Evolutionary conservation across 176 grass and related monocot species (phyloP).

Genomic region (Triticum timopheevii): DNA sequence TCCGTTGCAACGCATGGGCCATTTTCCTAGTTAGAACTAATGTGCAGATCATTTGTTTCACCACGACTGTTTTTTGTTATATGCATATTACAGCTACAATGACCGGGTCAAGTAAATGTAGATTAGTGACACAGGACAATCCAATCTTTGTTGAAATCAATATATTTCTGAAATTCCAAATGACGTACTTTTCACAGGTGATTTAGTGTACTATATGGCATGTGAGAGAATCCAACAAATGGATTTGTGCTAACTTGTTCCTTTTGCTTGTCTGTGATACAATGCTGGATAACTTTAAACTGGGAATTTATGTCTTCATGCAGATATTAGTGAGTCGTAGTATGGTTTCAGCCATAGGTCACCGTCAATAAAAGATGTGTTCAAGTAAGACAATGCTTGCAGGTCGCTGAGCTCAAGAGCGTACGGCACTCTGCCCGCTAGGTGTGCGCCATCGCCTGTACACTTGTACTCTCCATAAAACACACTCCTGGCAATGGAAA

Average conservation of each 20-base stretch:
- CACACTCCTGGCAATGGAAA: slow-evolving; percentile 50
- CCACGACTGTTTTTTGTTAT: too few relatives aligned
- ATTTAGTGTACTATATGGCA: background rate
- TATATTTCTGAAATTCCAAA: background rate
- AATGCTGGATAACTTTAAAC: background rate
- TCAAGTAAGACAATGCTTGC: slow-evolving; percentile 69
- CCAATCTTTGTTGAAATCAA: slow-evolving; percentile 32
- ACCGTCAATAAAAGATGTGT: slow-evolving; percentile 75
- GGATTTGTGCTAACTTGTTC: slow-evolving; percentile 1
- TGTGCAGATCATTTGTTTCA: too few relatives aligned
- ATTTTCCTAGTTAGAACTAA: too few relatives aligned
- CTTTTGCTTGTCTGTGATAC: slow-evolving; percentile 11
- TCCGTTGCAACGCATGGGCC: too few relatives aligned
- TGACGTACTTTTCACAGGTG: slow-evolving; percentile 18
- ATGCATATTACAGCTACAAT: too few relatives aligned
- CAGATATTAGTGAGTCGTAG: slow-evolving; percentile 45
- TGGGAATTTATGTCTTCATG: slow-evolving; percentile 21
- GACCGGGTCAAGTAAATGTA: too few relatives aligned
- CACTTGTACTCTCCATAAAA: slow-evolving; percentile 84
- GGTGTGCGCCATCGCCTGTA: slow-evolving; percentile 66
- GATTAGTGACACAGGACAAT: background rate
- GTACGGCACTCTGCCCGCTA: slow-evolving; percentile 54
- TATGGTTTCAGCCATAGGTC: slow-evolving; percentile 74
- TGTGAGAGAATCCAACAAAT: background rate
- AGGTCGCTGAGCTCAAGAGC: slow-evolving; percentile 57